phyloP scores from a whole-genome alignment of 257 asterid genomes.

The Fraxinus americana region DNA sequence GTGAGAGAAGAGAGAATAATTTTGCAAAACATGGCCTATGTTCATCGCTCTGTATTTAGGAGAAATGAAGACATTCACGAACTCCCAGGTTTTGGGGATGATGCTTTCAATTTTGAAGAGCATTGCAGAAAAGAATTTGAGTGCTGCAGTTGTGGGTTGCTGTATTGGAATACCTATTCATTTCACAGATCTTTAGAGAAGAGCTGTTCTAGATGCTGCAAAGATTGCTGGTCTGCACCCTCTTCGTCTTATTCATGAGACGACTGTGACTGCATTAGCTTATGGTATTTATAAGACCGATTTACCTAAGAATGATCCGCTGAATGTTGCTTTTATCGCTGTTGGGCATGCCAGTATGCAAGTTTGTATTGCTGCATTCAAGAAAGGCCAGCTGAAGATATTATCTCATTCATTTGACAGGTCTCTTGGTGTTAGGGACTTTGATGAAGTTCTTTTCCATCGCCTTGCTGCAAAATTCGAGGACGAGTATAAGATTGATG shows the following conservation, averaged over 20 bases:
- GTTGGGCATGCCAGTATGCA: conserved; percentile 90
- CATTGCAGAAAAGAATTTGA: background rate
- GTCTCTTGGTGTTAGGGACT: conserved; percentile 90
- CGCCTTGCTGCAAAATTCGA: conserved; percentile 87
- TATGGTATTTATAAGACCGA: background rate
- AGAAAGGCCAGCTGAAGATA: conserved; percentile 92
- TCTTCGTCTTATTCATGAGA: background rate
- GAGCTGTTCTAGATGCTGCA: background rate
- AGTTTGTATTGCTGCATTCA: conserved; percentile 91
- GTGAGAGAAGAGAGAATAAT: conserved; percentile 69
- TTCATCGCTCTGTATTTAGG: conserved; percentile 36
- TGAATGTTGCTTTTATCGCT: conserved; percentile 52
- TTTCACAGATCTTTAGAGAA: background rate
- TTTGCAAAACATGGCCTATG: conserved; percentile 65
- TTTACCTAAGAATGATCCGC: background rate
- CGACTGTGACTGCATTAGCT: background rate
- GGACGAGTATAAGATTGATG: conserved; percentile 92
- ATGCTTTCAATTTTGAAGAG: background rate
- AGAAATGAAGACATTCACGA: background rate
- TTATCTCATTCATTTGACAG: conserved; percentile 86
- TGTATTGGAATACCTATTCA: background rate
- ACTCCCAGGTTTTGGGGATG: background rate
- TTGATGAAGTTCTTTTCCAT: conserved; percentile 85
- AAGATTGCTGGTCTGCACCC: background rate
- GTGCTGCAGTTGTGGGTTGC: background rate